Conservation (phyloP, 768 basidiomycete genomes). For the Leucosporidium creatinivorum region DNA sequence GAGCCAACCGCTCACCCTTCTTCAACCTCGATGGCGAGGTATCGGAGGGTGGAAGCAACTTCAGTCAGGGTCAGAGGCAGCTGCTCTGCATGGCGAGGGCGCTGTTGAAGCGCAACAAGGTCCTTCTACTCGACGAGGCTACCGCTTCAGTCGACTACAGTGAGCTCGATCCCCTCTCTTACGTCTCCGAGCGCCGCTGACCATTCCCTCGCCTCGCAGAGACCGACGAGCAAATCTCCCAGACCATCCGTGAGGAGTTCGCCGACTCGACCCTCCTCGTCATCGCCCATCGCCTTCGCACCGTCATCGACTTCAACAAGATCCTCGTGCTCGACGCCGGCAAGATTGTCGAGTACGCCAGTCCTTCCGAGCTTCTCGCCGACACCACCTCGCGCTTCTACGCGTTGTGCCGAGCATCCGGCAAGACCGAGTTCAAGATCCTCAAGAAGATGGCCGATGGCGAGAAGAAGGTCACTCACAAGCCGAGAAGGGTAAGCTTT, state of each 20-base stretch:
- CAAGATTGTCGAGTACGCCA: constrained; percentile 33
- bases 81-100: constrained; percentile 41
- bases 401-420: constrained; percentile 30
- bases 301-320: constrained; percentile 36
- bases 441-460: constrained; percentile 21
- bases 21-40: constrained; percentile 29
- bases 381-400: constrained; percentile 35
- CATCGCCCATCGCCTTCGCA: constrained; percentile 34
- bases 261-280: constrained; percentile 35
- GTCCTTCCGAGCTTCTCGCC: constrained; percentile 31
- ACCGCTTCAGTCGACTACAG: constrained; percentile 53
- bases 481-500: constrained; percentile 2
- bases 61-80: constrained; percentile 86
- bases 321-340: constrained; percentile 35
- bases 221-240: constrained; percentile 31
- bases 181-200: too few species aligned
- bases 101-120: constrained; percentile 31
- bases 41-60: constrained; percentile 51
- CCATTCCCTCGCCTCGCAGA: not conserved
- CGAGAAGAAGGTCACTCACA: constrained; percentile 20
- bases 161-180: constrained; percentile 47
- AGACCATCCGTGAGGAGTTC: constrained; percentile 34
- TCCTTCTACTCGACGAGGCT: constrained; percentile 33
- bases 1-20: constrained; percentile 28
- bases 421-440: constrained; percentile 24